Evolutionary conservation across 345 rosid species (phyloP).

Genomic region (Geranium rotundifolium): DNA sequence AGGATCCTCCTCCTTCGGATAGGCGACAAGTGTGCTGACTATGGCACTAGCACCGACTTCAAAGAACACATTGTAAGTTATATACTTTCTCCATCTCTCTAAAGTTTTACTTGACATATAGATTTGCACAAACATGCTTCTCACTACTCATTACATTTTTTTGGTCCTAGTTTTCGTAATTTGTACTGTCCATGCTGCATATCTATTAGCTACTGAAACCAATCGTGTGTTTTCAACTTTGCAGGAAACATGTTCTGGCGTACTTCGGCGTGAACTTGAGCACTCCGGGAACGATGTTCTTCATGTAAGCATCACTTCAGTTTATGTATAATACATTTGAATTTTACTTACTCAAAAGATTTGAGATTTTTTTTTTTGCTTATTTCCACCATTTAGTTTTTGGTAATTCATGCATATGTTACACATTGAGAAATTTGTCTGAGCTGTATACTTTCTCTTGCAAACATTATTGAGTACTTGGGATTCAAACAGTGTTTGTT

Average conservation of each 20-base stretch:
- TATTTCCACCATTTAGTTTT: neutral
- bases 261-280: conserved; percentile 70
- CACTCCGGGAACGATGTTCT: conserved; percentile 55
- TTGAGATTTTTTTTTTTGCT: neutral
- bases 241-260: conserved; percentile 81
- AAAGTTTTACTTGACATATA: neutral
- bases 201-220: neutral
- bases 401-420: neutral
- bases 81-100: conserved; percentile 8
- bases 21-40: conserved; percentile 82
- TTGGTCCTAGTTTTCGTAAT: neutral
- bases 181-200: neutral
- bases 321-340: neutral
- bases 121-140: neutral
- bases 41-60: conserved; percentile 54
- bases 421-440: neutral
- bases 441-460: neutral
- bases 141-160: neutral
- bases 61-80: conserved; percentile 72
- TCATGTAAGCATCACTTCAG: conserved; percentile 21
- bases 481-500: neutral
- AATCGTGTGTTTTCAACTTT: conserved; percentile 5
- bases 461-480: neutral
- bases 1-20: conserved; percentile 72
- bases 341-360: neutral